Base-by-base conservation (phyloP, 768 basidiomycete genomes). In the Lactarius deliciosus region DNA sequence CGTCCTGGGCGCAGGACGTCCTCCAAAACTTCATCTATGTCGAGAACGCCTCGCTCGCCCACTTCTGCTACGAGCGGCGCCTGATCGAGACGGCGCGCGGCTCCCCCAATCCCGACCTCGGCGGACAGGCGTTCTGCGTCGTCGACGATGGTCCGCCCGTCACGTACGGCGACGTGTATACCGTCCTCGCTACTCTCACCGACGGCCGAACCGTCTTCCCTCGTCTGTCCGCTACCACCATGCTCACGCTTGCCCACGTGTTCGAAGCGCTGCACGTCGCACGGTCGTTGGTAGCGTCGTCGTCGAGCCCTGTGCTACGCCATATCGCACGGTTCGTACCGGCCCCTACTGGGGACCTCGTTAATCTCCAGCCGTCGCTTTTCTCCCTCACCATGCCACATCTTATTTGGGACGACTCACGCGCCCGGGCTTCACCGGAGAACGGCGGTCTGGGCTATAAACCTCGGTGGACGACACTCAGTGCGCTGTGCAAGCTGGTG, bases 1-100 rank as follows among this genome's bases (percentile, higher is more conserved):
- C 85, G 1, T 83, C 85, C 0, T 92, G 90, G 90, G 79, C 85
- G 38, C 66, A 72, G 5, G 79, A 81, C 64, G 81, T 83, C 64
- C 71, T 90, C 41, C 85, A 87, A 69, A 87, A 86, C 9, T 89
- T 87, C 74, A 76, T 79, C 71, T 90, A 90, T 69, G 90, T 91
- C 67, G 91, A 92, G 76, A 92, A 92, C 71, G 87, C 85, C 71
- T 85, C 86, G 0, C 77, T 86, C 1, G 86, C 89, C 0, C 91
- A 92, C 73, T 76, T 92, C 22, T 82, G 82, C 70, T 92, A 91
- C 74, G 90, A 92, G 75, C 81, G 81, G 65, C 84, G 89, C 16
- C 83, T 92, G 40, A 77, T 89, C 61, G 89, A 90, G 61, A 68
- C 77, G 53, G 72, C 73, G 45, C 78, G 77, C 63, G 81, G 79